Evolutionary conservation across 805 yeast genomes (phyloP), one percentile per base, ranked within the genome.

Genomic region (Wickerhamomyces mucosus): DNA sequence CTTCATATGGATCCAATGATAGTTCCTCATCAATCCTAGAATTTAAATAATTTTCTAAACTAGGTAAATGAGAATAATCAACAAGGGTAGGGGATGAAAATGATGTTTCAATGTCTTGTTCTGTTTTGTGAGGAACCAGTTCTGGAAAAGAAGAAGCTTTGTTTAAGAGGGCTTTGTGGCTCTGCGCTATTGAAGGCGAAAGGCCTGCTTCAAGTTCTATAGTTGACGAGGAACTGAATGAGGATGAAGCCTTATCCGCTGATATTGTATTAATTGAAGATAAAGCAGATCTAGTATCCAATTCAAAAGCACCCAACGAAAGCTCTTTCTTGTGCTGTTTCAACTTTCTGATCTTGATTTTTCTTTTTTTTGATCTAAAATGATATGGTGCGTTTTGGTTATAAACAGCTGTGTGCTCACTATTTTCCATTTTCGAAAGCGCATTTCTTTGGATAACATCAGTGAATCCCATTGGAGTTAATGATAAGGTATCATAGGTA

Each of bases 1-100:
- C 33, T 16, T 34, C 43, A 19, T 49, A 49, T 7, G 51, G 54
- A 28, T 49, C 51, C 18, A 32, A 5, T 5, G 12, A 12, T 1
- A 30, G 28, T 8, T 31, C 19, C 15, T 18, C 9, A 6, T 28
- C 18, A n/a, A 33, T 31, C n/a, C 33, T 22, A 6, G 33, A 28
- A 6, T 33, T 22, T 8, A 35, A 36, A 12, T 31, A 28, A n/a
- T 16, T 15, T 7, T 26, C 20, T n/a, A n/a, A n/a, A n/a, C n/a
- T n/a, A n/a, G n/a, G n/a, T n/a, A n/a, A n/a, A 8, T 30, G 20
- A 18, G 33, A 31, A 8, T 34, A 37, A 18, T 36, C 35, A 6
- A 31, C 9, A 4, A 31, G 21, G 15, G 17, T 15, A 3, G 14
- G 13, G 11, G 35, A 12, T 17, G 24, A 12, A 21, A 24, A 28